Conservation (phyloP, 768 basidiomycete species). For the Mycena belliarum region DNA sequence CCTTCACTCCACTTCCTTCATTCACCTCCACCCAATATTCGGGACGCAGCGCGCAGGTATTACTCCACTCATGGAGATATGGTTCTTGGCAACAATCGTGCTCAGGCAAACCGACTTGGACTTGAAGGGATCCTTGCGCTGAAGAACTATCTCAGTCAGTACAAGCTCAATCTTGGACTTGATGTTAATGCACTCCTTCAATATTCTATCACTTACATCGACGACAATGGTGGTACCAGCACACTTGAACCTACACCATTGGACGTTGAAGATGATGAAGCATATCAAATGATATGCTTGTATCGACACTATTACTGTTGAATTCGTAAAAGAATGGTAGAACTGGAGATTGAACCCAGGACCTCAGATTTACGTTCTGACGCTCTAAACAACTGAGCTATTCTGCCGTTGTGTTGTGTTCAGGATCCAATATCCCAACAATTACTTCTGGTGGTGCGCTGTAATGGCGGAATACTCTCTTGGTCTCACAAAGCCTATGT, state of each 20-base stretch:
- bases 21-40: not conserved
- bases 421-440: too few species aligned
- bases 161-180: not conserved
- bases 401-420: too few species aligned
- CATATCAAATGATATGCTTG: not conserved
- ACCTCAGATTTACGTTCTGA: too few species aligned
- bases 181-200: not conserved
- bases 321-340: too few species aligned
- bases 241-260: not conserved
- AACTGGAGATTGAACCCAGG: too few species aligned
- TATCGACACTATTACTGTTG: not conserved
- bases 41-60: not conserved
- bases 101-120: not conserved
- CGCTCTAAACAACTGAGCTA: too few species aligned
- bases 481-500: not conserved
- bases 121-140: not conserved
- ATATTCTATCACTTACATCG: not conserved
- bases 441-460: not conserved
- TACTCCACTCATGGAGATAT: not conserved
- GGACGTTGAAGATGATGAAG: not conserved
- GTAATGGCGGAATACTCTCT: not conserved
- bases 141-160: not conserved
- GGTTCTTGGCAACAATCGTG: not conserved
- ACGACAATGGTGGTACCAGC: not conserved
- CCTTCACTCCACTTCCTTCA: constrained; percentile 1